These are phyloP conservation scores for Fragaria nilgerrensis DNA, from an alignment of 306 rosid genomes.

Conservation along the genomic window DNA sequence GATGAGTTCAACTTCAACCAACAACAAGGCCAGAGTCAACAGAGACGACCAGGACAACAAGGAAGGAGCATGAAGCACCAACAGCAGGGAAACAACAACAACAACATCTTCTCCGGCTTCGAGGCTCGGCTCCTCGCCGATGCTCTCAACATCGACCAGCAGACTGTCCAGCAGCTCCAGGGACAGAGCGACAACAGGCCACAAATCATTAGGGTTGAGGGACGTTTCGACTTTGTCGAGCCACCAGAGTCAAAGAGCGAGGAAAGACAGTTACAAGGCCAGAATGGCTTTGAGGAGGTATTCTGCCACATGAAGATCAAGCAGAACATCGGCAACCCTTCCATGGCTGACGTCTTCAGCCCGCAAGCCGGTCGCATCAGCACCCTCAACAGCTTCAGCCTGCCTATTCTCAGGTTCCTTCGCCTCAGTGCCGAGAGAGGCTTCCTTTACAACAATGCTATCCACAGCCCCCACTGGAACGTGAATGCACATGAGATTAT, in stretches of 20 bases:
- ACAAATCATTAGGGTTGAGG: constrained; percentile 42
- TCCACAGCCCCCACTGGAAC: constrained; percentile 64
- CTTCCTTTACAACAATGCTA: constrained; percentile 36
- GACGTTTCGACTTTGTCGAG: constrained; percentile 28
- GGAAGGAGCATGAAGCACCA: background rate
- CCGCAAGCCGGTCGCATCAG: constrained; percentile 36
- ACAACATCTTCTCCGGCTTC: constrained; percentile 52
- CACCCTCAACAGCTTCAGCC: constrained; percentile 26
- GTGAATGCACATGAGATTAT: constrained; percentile 49
- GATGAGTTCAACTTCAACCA: constrained; percentile 27
- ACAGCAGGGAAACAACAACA: background rate
- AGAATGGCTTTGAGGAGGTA: constrained; percentile 30
- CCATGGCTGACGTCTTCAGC: constrained; percentile 21
- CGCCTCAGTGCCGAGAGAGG: constrained; percentile 38
- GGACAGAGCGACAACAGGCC: constrained; percentile 29
- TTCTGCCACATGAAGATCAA: constrained; percentile 26
- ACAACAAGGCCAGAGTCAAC: background rate
- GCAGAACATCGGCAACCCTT: constrained; percentile 25
- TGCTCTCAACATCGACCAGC: constrained; percentile 27
- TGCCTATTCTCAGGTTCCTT: constrained; percentile 27
- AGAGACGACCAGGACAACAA: background rate
- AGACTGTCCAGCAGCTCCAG: constrained; percentile 33
- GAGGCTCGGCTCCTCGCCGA: constrained; percentile 30
- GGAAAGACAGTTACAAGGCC: background rate
- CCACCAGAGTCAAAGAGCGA: constrained; percentile 25